Percentiles rank a stretch among this genome's conserved stretches.
Conservation (phyloP, 192 early-diverging fungal genomes). For the Hyaloraphidium curvatum region DNA sequence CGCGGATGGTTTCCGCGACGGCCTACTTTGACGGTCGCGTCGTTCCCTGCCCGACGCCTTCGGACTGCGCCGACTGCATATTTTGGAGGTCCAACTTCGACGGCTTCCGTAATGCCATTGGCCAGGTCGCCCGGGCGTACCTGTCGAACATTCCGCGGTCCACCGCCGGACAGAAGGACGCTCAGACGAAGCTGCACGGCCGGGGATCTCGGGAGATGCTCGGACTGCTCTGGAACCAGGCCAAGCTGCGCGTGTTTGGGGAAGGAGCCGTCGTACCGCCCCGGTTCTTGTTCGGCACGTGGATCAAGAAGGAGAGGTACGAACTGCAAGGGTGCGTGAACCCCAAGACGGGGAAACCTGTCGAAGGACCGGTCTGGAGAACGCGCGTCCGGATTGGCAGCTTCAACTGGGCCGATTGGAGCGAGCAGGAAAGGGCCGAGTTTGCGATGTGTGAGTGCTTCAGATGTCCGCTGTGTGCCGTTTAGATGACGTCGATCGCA, state of each 20-base stretch:
- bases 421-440: constrained; percentile 12
- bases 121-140: constrained; percentile 3
- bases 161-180: constrained; percentile 8
- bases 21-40: constrained; percentile 31
- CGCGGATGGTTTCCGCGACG: constrained; percentile 10
- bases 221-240: constrained; percentile 12
- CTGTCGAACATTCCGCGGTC: neutral
- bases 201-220: constrained; percentile 14
- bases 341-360: constrained; percentile 10
- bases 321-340: constrained; percentile 11
- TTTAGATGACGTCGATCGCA: too few species aligned
- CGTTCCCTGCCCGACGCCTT: constrained; percentile 12
- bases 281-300: constrained; percentile 26
- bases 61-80: constrained; percentile 19
- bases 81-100: constrained; percentile 37
- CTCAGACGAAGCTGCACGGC: constrained; percentile 14
- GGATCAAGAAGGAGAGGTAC: constrained; percentile 30
- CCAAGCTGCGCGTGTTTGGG: constrained; percentile 10
- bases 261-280: constrained; percentile 4
- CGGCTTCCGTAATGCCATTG: constrained; percentile 25
- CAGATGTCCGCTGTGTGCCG: too few species aligned
- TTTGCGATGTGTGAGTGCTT: constrained; percentile 21
- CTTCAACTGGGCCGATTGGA: constrained; percentile 35
- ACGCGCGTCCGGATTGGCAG: constrained; percentile 15
- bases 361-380: constrained; percentile 11